Base-by-base conservation (phyloP, 768 basidiomycete species). In the Inosperma sp. region DNA sequence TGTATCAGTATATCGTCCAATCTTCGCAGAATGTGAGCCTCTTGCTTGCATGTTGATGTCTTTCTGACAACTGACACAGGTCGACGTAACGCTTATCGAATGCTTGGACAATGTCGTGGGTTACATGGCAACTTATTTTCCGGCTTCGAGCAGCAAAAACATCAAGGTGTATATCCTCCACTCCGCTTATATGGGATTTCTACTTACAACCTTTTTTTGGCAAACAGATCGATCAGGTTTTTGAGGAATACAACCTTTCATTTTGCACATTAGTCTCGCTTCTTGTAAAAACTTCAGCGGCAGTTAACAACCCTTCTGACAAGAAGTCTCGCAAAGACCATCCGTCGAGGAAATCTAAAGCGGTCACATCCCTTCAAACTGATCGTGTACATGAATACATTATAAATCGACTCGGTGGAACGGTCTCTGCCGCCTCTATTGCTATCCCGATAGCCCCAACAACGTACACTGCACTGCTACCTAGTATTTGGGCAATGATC, bases 41-140 rank as follows among this genome's bases (percentile, higher is more conserved):
- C n/a, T n/a, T n/a, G n/a, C n/a, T n/a, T n/a, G n/a, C n/a, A n/a
- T n/a, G n/a, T n/a, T n/a, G n/a, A n/a, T n/a, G n/a, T n/a, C n/a
- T n/a, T n/a, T n/a, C n/a, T n/a, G n/a, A n/a, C n/a, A n/a, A 14
- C 25, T 43, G n/a, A 23, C 19, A 39, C 16, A 67, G 64, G 56
- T 60, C 27, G 48, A 59, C 19, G 47, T 56, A 34, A 50, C 53
- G n/a, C 61, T 58, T 44, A 48, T 74, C 17, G 73, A 77, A 9
- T 78, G 84, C 46, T 71, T 92, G 35, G 71, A 70, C 49, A 66
- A 65, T 9, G 65, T 96, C 14, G 72, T 96, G 1, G 75, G 76
- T 9, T 83, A 91, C 61, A 86, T 95, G 78, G 66, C 81, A 5
- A 74, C 84, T 3, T 92, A 93, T 66, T 96, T 98, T 63, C 94